Base-by-base conservation (phyloP, 2,329 filamentous ascomycete species). In the Fragosphaeria purpurea region DNA sequence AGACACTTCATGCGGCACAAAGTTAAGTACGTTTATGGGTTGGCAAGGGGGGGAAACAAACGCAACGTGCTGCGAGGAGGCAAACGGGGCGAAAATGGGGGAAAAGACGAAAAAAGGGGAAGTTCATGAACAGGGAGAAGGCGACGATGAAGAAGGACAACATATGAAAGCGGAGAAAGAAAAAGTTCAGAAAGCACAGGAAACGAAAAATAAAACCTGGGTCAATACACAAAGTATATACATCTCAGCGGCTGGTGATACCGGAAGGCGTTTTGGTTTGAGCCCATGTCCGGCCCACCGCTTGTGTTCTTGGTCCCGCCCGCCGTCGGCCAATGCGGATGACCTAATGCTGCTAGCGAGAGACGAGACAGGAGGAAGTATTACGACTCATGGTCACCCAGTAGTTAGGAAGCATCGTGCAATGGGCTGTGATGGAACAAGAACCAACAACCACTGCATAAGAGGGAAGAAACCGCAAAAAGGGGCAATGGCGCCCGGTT, bases 201-300 rank as follows among this genome's bases (percentile, higher is more conserved):
- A 33, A 22, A 33, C 38, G 50, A 30, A 37, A 46, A 34, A 11
- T 8, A 44, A 8, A 47, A 10, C 12, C 13, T 30, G 46, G 46
- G 37, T 11, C 12, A 40, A 46, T 50, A 52, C 37, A 50, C 32
- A n/a, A n/a, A 22, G 31, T 45, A 46, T 50, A 52, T 40, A 50
- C 32, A n/a, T 30, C 38, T 30, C 51, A 50, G 55, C 55, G 55
- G 47, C 51, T 57, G 53, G 51, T 57, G 55, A 57, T 57, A 57
- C 55, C 52, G 45, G 43, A n/a, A 7, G 32, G 39, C 37, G 38
- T 51, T 52, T 50, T 33, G 48, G 48, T 37, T 37, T 11, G 35
- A 22, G 22, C 7, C 35, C 35, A 37, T 37, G 22, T 37, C 35
- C 11, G 35, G 35, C 35, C 35, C 35, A 37, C 35, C 11, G 35